Base-by-base conservation (phyloP, 1,284 basidiomycete genomes). In the Mrakiaceae sp. region DNA sequence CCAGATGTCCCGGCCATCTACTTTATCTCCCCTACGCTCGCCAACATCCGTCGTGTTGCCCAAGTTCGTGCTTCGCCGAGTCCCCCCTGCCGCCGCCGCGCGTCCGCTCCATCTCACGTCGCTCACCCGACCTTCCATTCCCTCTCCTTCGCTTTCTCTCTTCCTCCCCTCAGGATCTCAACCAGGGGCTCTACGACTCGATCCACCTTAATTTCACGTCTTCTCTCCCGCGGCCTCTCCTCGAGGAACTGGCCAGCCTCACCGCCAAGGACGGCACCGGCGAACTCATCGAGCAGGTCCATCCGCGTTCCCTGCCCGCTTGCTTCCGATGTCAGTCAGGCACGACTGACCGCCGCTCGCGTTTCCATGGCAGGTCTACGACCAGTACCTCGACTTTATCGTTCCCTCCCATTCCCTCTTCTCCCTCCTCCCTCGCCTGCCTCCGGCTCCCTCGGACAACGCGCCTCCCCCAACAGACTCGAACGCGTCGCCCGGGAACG, bases 321-420 rank as follows among this genome's bases (percentile, higher is more conserved):
- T 27, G 27, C 27, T 27, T 27, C 27, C 27, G n/a, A 49, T 10
- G 10, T 49, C 48, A 49, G 9, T n/a, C 48, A 10, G 10, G n/a
- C n/a, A 9, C n/a, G 48, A 3, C n/a, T n/a, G 9, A 49, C 48
- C 10, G n/a, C 2, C 48, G 9, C 9, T n/a, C 48, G 2, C 48
- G 48, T 48, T 7, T 27, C 52, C 16, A 9, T 39, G 67, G 4
- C 75, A 94, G 83, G 87, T 97, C 40, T 82, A 92, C 62, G 93
- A 97, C 74, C 96, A 99, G 77, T 97, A 97, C 74, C 82, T 99
- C 46, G 95, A 96, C 68, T 99, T 97, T 77, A 87, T 99, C 65
- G 84, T 92, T 0, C 94, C 96, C 48, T 95, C 94, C 3, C 85
- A 90, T 1, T 90, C 87, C n/a, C 80, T 98, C 14, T 99, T 98